Conservation (phyloP, 2,329 filamentous ascomycete species). For the Penicillium decumbens region DNA sequence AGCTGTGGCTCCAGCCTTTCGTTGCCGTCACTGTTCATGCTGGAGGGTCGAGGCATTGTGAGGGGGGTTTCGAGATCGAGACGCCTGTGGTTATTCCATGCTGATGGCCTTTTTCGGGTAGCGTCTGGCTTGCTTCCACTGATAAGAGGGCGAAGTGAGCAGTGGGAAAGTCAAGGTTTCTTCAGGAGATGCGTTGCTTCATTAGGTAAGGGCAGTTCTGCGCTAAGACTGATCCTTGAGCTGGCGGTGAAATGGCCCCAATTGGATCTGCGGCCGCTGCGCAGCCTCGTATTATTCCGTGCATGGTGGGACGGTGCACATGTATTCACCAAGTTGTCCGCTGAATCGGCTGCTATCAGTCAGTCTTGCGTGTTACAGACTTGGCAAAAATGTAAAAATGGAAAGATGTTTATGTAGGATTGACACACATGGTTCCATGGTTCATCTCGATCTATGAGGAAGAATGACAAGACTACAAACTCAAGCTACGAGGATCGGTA, state of each 20-base stretch:
- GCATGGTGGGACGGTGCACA: not conserved
- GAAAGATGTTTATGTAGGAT: not conserved
- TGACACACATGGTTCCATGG: not conserved
- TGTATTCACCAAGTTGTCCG: not conserved
- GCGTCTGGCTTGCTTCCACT: not conserved
- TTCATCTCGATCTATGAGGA: not conserved
- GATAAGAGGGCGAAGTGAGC: not conserved
- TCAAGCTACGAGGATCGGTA: not conserved
- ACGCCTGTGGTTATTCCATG: constrained; percentile 10
- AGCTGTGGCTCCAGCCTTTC: constrained; percentile 42
- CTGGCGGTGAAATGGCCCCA: not conserved
- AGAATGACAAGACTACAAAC: not conserved
- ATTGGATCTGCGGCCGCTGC: constrained; percentile 1
- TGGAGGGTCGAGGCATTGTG: constrained; percentile 30
- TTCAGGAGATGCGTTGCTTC: not conserved
- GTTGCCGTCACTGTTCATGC: constrained; percentile 33
- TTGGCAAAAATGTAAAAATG: not conserved
- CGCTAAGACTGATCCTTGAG: not conserved
- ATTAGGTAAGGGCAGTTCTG: constrained; percentile 11
- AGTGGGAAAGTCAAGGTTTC: not conserved
- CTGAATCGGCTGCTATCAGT: not conserved
- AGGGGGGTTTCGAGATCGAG: not conserved
- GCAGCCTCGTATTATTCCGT: constrained; percentile 19
- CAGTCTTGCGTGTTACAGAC: not conserved
- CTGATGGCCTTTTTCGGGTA: not conserved